Percentiles rank a stretch among this genome's conserved stretches.
These are phyloP conservation scores for Quillaja saponaria DNA, from an alignment of 306 rosid genomes.

Conservation along the genomic window DNA sequence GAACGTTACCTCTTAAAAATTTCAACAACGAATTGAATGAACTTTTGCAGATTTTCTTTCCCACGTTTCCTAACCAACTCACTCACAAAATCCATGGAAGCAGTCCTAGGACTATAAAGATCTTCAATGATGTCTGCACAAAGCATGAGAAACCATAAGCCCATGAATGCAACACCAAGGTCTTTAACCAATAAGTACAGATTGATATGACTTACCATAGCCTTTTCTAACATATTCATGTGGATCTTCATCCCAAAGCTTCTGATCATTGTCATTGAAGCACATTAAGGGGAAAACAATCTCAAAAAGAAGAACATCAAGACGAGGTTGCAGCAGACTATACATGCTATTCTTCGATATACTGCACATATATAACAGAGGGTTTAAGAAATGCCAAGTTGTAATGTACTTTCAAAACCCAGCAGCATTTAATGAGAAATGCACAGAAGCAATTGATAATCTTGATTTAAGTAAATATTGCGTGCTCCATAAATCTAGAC, in stretches of 20 bases:
- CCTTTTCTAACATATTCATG: conserved; percentile 99
- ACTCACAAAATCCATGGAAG: conserved; percentile 95
- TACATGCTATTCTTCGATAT: conserved; percentile 86
- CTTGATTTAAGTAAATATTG: not conserved
- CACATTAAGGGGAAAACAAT: conserved; percentile 95
- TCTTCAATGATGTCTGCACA: conserved; percentile 88
- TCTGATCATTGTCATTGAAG: conserved; percentile 86
- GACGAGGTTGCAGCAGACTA: conserved; percentile 77
- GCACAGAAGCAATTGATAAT: conserved; percentile 1
- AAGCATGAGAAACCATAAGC: conserved; percentile 31
- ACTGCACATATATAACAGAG: conserved; percentile 42
- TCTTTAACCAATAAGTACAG: conserved; percentile 14
- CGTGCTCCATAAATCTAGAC: conserved; percentile 3
- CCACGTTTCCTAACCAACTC: conserved; percentile 96
- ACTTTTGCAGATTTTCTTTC: conserved; percentile 90
- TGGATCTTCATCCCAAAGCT: conserved; percentile 97
- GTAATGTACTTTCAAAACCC: not conserved
- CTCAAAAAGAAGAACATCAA: conserved; percentile 86
- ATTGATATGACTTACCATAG: conserved; percentile 62
- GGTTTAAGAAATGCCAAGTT: no score
- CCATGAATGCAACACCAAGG: not conserved
- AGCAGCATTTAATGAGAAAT: conserved; percentile 12
- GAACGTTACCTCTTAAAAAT: conserved; percentile 69
- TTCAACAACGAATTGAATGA: conserved; percentile 78
- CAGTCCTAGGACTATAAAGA: conserved; percentile 94